Evolutionary conservation across 1,284 basidiomycete species (phyloP).

Genomic region (Schizophyllum commune): DNA sequence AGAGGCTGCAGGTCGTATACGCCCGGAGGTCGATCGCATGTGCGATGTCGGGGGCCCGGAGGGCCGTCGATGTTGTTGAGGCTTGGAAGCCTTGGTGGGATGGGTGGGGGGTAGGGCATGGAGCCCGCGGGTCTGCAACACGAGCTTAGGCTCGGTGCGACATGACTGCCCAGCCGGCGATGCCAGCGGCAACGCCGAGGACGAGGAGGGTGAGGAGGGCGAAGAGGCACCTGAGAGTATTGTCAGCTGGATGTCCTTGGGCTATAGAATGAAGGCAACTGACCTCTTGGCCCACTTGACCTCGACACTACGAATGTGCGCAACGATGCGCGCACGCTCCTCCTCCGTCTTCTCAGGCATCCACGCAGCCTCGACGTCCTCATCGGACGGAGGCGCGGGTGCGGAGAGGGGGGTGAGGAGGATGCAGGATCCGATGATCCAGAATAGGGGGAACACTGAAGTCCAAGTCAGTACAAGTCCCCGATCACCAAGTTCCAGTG

Average conservation of each 20-base stretch:
- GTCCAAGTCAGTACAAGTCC: constrained; percentile 2
- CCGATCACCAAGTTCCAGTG: not conserved
- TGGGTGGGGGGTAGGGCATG: no score
- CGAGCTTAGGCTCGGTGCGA: constrained; percentile 4
- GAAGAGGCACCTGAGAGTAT: constrained; percentile 21
- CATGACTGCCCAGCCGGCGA: constrained; percentile 18
- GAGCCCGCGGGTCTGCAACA: no score
- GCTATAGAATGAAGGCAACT: constrained; percentile 23
- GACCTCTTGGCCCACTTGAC: constrained; percentile 29
- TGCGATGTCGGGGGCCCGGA: no score
- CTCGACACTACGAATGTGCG: constrained; percentile 26
- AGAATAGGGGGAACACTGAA: constrained; percentile 30
- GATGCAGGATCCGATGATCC: constrained; percentile 27
- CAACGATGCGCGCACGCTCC: constrained; percentile 34
- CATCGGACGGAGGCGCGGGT: constrained; percentile 14
- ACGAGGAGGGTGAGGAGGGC: constrained; percentile 21
- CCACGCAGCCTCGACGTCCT: constrained; percentile 17
- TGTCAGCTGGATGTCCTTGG: constrained; percentile 18
- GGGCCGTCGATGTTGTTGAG: no score
- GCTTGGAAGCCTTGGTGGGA: not conserved
- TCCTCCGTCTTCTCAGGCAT: constrained; percentile 38
- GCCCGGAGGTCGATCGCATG: no score
- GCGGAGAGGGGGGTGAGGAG: constrained; percentile 22
- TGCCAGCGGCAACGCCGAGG: constrained; percentile 13
- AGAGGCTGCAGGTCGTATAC: no score